These are phyloP conservation scores for Beauveria medogensis DNA, from an alignment of 2,329 filamentous ascomycete genomes.

Conservation along the genomic window DNA sequence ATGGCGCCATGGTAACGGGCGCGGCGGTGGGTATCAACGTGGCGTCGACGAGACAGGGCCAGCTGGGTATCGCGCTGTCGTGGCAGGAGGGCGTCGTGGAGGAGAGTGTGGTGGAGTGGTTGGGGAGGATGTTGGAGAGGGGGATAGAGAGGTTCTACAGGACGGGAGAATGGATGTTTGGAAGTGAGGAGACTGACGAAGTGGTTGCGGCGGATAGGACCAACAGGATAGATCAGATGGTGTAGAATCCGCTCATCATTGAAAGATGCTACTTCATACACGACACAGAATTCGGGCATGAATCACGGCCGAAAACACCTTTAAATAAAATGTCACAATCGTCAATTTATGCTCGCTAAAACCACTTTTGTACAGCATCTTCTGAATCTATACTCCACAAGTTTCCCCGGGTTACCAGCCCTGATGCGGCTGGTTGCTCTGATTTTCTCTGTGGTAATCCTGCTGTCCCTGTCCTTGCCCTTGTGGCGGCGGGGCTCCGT, in stretches of 20 bases:
- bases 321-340: too few relatives aligned
- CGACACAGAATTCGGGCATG: too few relatives aligned
- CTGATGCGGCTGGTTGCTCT: slow-evolving; percentile 14
- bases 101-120: slow-evolving; percentile 25
- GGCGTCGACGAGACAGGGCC: slow-evolving; percentile 34
- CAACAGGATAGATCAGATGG: too few relatives aligned
- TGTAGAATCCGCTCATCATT: too few relatives aligned
- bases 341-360: too few relatives aligned
- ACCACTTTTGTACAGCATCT: too few relatives aligned
- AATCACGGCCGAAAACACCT: too few relatives aligned
- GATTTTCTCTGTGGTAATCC: slow-evolving; percentile 45
- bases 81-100: slow-evolving; percentile 41
- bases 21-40: slow-evolving; percentile 38
- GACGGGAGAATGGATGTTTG: slow-evolving; percentile 13
- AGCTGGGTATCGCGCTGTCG: slow-evolving; percentile 34
- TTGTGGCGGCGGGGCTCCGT: not conserved
- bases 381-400: too few relatives aligned
- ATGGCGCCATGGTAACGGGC: slow-evolving; percentile 36
- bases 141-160: slow-evolving; percentile 20
- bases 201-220: too few relatives aligned
- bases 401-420: too few relatives aligned
- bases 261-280: too few relatives aligned
- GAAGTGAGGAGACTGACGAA: not conserved
- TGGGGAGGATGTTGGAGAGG: slow-evolving; percentile 30
- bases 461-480: slow-evolving; percentile 40